Conservation (phyloP, 805 yeast genomes). For the Henningerozyma blattae region DNA sequence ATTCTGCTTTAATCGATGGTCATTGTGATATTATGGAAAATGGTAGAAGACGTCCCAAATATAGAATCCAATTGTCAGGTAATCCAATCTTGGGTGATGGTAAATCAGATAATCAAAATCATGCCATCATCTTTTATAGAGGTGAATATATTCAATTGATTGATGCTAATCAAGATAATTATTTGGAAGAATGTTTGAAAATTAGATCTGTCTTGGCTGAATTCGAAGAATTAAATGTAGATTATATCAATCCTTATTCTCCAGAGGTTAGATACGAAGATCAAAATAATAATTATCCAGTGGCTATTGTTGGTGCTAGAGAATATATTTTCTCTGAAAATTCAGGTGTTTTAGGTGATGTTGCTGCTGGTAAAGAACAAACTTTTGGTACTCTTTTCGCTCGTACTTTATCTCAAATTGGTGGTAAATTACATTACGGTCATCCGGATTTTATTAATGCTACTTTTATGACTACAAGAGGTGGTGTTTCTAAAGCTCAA, state of each 20-base stretch:
- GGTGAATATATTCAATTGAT: constrained; percentile 79
- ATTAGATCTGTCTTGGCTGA: constrained; percentile 73
- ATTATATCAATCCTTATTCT: constrained; percentile 73
- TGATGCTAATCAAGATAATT: constrained; percentile 82
- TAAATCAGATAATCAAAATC: constrained; percentile 79
- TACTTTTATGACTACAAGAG: constrained; percentile 71
- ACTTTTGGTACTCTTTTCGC: constrained; percentile 80
- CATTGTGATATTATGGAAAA: constrained; percentile 60
- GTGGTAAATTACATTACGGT: constrained; percentile 81
- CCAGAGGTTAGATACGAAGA: constrained; percentile 52
- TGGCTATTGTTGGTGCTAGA: constrained; percentile 79
- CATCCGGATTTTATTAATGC: constrained; percentile 78
- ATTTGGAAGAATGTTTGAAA: constrained; percentile 74
- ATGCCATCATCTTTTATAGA: constrained; percentile 65
- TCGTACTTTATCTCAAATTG: constrained; percentile 72
- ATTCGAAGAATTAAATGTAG: constrained; percentile 66
- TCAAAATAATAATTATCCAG: constrained; percentile 45
- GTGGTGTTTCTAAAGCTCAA: constrained; percentile 82
- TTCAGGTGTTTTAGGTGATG: constrained; percentile 77
- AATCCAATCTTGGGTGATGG: constrained; percentile 84
- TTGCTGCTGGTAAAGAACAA: constrained; percentile 86
- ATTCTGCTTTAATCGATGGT: constrained; percentile 72
- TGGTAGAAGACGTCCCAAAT: constrained; percentile 67
- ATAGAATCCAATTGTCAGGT: constrained; percentile 69
- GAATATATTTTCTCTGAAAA: constrained; percentile 81